Base-by-base conservation (phyloP, 2,329 filamentous ascomycete genomes). In the Cytospora paraplurivora region DNA sequence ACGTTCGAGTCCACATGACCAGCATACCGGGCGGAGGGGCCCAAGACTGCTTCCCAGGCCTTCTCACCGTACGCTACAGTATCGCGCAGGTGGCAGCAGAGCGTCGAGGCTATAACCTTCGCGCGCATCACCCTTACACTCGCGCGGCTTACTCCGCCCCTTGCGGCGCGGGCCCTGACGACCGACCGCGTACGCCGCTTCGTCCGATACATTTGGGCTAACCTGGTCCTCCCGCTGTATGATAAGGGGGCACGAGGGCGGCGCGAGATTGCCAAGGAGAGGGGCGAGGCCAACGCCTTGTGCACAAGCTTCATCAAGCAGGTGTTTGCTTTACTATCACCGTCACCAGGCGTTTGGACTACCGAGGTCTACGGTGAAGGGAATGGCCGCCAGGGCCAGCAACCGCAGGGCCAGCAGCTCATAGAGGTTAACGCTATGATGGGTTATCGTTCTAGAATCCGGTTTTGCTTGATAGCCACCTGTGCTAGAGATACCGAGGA, bases 131-230 rank as follows among this genome's bases (percentile, higher is more conserved):
- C 49, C 15, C 49, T 51, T n/a, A 21, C 17, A 15, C 49, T n/a
- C 15, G 49, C 49, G 13, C 49, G 49, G 15, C 19, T 51, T 5
- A n/a, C 49, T 5, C 21, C 49, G 8, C 49, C 49, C 32, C 49
- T 51, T 7, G 49, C 49, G 49, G 49, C 49, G 13, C 49, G 21
- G 49, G 49, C 49, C 17, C n/a, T 51, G 49, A 51, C 49, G n/a
- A 2, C 49, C n/a, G n/a, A n/a, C 49, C 49, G 49, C 49, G 49
- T 51, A 5, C 12, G 49, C 49, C 49, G 49, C 49, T 51, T 51
- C 49, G 49, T 51, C n/a, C 49, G 49, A 4, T 27, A 2, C 49
- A n/a, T 51, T 5, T 5, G 13, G 12, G 49, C 21, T n/a, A n/a
- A 51, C 49, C 3, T 51, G 8, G 7, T 51, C 15, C 49, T 51